Conservation (phyloP, 2,329 filamentous ascomycete species). For the Elsinoe necatrix region DNA sequence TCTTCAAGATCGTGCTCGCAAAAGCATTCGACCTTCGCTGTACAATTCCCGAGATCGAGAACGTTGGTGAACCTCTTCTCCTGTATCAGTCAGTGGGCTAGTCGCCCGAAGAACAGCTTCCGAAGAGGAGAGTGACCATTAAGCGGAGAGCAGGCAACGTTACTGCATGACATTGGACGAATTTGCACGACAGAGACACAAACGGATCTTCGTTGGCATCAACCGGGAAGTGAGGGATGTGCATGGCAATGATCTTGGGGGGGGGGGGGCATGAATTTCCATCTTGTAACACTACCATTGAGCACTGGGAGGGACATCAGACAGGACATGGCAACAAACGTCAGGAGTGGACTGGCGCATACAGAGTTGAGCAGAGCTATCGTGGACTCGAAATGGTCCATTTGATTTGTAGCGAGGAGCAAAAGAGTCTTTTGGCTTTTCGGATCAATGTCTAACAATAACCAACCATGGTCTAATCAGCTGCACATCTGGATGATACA, state of each 20-base stretch:
- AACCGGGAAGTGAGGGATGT: slow-evolving; percentile 8
- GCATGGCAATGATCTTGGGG: slow-evolving; percentile 5
- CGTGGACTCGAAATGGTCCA: neutral
- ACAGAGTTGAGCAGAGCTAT: neutral
- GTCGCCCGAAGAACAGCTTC: neutral
- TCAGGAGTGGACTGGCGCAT: neutral
- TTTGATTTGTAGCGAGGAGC: slow-evolving; percentile 13
- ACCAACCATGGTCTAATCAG: neutral
- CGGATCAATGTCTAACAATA: slow-evolving; percentile 13
- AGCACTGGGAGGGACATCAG: neutral
- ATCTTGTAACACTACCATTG: slow-evolving; percentile 10
- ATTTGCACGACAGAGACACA: slow-evolving; percentile 15
- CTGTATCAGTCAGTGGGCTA: slow-evolving; percentile 57
- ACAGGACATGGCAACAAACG: neutral
- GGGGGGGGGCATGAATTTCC: slow-evolving; percentile 4
- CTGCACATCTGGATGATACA: neutral
- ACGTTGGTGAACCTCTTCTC: slow-evolving; percentile 88
- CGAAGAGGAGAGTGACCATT: neutral
- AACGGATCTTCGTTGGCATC: slow-evolving; percentile 7
- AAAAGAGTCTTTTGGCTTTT: slow-evolving; percentile 10
- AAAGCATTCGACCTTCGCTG: slow-evolving; percentile 99
- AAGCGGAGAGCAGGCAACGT: neutral
- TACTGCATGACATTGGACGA: slow-evolving; percentile 6
- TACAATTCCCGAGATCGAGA: slow-evolving; percentile 97
- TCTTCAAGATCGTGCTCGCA: slow-evolving; percentile 98